Base-by-base conservation (phyloP, 129 eudicot genomes). In the Pulicaria dysenterica region DNA sequence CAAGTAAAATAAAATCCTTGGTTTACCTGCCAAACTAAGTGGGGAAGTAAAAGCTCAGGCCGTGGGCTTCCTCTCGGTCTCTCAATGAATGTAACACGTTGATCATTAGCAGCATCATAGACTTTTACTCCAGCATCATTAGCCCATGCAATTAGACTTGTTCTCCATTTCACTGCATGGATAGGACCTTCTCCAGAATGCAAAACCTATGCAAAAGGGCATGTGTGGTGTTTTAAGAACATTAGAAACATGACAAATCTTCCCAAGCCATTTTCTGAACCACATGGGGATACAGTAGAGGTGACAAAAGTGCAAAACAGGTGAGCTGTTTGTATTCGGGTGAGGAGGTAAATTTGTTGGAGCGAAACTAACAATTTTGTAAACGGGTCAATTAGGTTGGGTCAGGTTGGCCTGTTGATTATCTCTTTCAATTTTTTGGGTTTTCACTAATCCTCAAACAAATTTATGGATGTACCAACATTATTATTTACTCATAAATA, bases 101-200 rank as follows among this genome's bases (percentile, higher is more conserved):
- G 97, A 73, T 88, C 91, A 83, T 84, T 94, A 56, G 91, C 89
- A 81, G 93, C 79, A 82, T 94, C 97, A 79, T 90, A 94, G 66
- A 94, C 97, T 85, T 94, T 94, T 9, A 90, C 93, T 58, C 98
- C 98, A 12, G 91, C 82, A 74, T 94, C 98, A 68, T 94, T 94
- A 81, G 98, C 98, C 98, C 98, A 94, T 15, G 97, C 98, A 77
- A 94, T 80, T 60, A 94, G 91, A 83, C 86, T 94, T 64, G 81
- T 88, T 80, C 96, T 85, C 98, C 98, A 94, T 77, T 91, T 88
- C 71, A 90, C 91, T 16, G 91, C 88, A 81, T 94, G 98, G n/a
- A 94, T 88, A 42, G 98, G 97, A 68, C 98, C 98, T 83, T 94
- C 98, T 46, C 97, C 98, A 72, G 96, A 94, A 84, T 94, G 98